Evolutionary conservation across 192 early-diverging fungal genomes (phyloP), one percentile per base, ranked within the genome.

Genomic region (Physocladia obscura): DNA sequence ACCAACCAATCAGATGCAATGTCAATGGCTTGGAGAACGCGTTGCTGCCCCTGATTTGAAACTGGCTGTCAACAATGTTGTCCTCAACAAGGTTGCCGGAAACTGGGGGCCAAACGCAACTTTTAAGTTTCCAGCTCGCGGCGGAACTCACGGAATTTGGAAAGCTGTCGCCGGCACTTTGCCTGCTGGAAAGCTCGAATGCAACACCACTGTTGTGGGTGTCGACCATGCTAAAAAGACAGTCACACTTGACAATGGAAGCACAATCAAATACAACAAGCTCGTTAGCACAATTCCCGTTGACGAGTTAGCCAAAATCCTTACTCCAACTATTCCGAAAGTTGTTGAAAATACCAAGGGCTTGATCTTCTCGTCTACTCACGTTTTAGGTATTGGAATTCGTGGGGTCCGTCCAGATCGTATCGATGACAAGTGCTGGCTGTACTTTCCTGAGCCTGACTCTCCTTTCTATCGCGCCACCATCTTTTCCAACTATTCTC

Each of bases 401-500:
- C 61, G 75, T 8, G 75, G 75, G 26, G 49, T 37, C 30, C 51
- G 69, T 2, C 75, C 75, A 36, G 57, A 62, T 22, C 58, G 62
- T 24, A 76, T 76, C 47, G 75, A 49, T 48, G 75, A 71, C 57
- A 72, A 71, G 39, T 76, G 75, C 57, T 76, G 75, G 75, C 57
- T 76, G n/a, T 76, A 76, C 68, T 76, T 76, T 48, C 75, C 75
- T 0, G 75, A 76, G 44, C 39, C 44, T 24, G 40, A 76, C 49
- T 62, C 48, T 21, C 61, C 60, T 8, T 76, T 76, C 63, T 76
- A 76, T 62, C 51, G 75, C 19, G 75, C 75, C 38, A 76, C 75
- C n/a, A 62, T 76, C 29, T 76, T 76, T 48, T 76, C 75, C 44
- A 76, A 76, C 69, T 76, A 76, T 62, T 69, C 75, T 29, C 60